A percentile compares a stretch with the other conserved stretches of the same genome.
phyloP scores from a whole-genome alignment of 371 early-diverging fungal genomes.

The Mucor plumbeus region DNA sequence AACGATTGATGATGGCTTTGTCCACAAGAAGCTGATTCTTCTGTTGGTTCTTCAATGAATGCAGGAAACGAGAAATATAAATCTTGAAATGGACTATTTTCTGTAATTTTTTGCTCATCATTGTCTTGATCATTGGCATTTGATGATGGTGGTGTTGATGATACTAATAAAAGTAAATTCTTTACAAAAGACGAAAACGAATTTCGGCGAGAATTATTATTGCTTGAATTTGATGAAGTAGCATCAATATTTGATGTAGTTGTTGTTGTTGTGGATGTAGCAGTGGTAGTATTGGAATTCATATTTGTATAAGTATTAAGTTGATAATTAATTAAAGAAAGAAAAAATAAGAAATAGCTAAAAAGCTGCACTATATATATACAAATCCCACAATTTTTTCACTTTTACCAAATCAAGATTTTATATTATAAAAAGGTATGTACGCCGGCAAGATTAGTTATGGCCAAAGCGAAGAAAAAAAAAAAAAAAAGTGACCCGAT shows the following conservation, averaged over 20 bases:
- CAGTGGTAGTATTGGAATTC: not conserved
- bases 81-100: slow-evolving; percentile 31
- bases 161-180: slow-evolving; percentile 34
- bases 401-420: slow-evolving; percentile 9
- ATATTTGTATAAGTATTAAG: not conserved
- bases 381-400: not conserved
- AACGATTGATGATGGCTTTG: slow-evolving; percentile 15
- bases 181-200: slow-evolving; percentile 40
- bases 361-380: not conserved
- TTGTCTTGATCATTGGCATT: not conserved
- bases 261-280: not conserved
- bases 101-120: slow-evolving; percentile 4
- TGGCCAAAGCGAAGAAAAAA: slow-evolving; percentile 18
- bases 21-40: slow-evolving; percentile 19
- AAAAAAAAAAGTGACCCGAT: slow-evolving; percentile 21
- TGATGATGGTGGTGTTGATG: slow-evolving; percentile 22
- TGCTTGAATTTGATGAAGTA: slow-evolving; percentile 1
- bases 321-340: not conserved
- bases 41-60: slow-evolving; percentile 22
- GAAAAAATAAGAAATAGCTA: not conserved
- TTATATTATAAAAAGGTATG: not conserved
- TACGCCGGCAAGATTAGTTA: slow-evolving; percentile 21
- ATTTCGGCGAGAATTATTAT: slow-evolving; percentile 20
- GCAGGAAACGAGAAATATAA: slow-evolving; percentile 37
- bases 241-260: not conserved